Evolutionary conservation across 2,329 filamentous ascomycete species (phyloP), one percentile per base, ranked within the genome.

Genomic region (Chaetomium globosum): DNA sequence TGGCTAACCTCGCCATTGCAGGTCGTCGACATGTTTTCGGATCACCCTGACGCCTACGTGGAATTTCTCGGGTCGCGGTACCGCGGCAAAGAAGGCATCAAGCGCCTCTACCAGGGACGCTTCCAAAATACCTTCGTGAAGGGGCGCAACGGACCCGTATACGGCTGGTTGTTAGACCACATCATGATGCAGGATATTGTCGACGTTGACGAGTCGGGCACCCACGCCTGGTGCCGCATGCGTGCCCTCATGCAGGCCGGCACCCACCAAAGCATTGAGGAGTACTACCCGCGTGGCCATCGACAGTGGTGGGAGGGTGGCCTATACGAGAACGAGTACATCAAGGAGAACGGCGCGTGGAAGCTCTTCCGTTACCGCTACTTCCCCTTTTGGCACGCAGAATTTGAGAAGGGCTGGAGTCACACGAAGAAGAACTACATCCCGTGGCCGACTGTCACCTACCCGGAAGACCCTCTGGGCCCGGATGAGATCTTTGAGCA

Each of bases 261-360:
- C 58, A 83, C 81, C 33, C 83, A 86, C 73, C 75, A 82, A 69
- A 80, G 77, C 64, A 79, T 85, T 70, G 77, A 79, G 55, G 79
- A 81, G 52, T 77, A 75, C 9, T 82, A 85, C 68, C 82, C 83
- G 6, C 79, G 82, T 12, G 83, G 83, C 2, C 78, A 82, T 56
- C 77, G 80, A 12, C 83, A 85, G 71, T 86, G 83, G 83, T 85
- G 82, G 80, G 83, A 86, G 72, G 83, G 83, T 52, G 83, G 83
- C 3, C 73, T 85, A 43, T 86, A 86, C 73, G 83, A 85, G 74
- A 86, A 85, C 70, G 83, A 85, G 72, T 86, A 85, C 72, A 80
- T 85, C 74, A 84, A 84, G 73, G 82, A 85, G 69, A 73, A 81
- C 65, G 82, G 82, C 4, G 75, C 79, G 5, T 86, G 83, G 83